phyloP scores from a whole-genome alignment of 768 basidiomycete species.

The Boletus rubroflammeus region DNA sequence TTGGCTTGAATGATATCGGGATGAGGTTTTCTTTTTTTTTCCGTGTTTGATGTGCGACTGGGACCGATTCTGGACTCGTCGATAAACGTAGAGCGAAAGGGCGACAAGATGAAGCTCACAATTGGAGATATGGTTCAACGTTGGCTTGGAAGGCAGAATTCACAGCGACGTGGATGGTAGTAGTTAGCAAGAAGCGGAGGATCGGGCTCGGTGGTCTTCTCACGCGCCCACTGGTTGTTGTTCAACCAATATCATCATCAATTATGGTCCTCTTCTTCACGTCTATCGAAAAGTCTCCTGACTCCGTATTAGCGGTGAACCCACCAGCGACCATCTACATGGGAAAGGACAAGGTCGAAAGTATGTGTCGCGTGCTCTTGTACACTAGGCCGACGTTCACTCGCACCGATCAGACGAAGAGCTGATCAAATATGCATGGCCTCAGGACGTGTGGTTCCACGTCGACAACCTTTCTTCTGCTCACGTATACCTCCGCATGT shows the following conservation, averaged over 20 bases:
- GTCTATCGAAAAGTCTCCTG: slow-evolving; percentile 26
- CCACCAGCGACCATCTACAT: slow-evolving; percentile 82
- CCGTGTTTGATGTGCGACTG: neutral
- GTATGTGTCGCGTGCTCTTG: slow-evolving; percentile 42
- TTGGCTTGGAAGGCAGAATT: neutral
- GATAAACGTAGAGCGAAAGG: neutral
- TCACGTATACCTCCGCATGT: slow-evolving; percentile 93
- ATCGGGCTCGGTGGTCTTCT: neutral
- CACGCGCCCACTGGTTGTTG: too few relatives aligned
- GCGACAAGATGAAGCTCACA: neutral
- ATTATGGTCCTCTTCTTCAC: slow-evolving; percentile 68
- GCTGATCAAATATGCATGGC: slow-evolving; percentile 88
- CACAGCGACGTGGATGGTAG: neutral
- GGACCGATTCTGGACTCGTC: neutral
- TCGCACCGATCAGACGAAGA: slow-evolving; percentile 74
- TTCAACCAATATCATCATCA: too few relatives aligned
- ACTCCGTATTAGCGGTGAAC: slow-evolving; percentile 41
- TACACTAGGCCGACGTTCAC: slow-evolving; percentile 14
- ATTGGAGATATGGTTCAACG: neutral
- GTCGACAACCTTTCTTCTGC: slow-evolving; percentile 98
- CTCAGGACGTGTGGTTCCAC: slow-evolving; percentile 91
- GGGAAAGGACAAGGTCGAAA: slow-evolving; percentile 97
- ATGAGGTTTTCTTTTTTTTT: neutral
- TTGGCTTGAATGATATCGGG: slow-evolving; percentile 2
- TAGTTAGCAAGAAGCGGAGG: neutral